Base-by-base conservation (phyloP, 768 basidiomycete species). In the Kwoniella botswanensis region DNA sequence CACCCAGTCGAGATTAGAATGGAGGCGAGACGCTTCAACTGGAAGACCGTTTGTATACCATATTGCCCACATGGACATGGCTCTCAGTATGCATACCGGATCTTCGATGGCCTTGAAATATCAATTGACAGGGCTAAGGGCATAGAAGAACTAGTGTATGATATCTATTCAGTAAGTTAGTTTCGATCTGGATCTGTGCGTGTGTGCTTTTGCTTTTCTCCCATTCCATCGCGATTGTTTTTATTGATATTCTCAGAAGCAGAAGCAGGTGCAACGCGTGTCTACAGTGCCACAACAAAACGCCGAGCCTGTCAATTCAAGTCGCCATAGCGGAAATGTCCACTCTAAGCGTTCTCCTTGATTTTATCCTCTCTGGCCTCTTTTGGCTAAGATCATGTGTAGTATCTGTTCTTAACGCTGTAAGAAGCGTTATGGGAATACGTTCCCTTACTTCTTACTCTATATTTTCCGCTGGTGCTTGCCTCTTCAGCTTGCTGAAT, bases 321-420 rank as follows among this genome's bases (percentile, higher is more conserved):
- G 59, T 61, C 59, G 59, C 59, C 42, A 61, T 17, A 18, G 35
- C 35, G 11, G 59, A 42, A 18, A 10, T 26, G 21, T 43, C 12
- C 41, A n/a, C 3, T 9, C 22, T n/a, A n/a, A 26, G 4, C 29
- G 42, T 11, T 4, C 2, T 9, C 12, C 10, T 5, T 17, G n/a
- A 12, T 64, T 66, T 35, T 67, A 80, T 80, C 79, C 79, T 80
- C 79, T 80, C 79, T 80, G 79, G 76, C 79, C 79, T 80, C 79
- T 80, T 77, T 80, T 80, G 79, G 79, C 79, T 80, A 80, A 80
- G 79, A 80, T 80, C 79, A 78, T 80, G 79, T 80, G 79, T 80
- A 80, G 76, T 80, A 80, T 80, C 79, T 78, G 79, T 80, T 78
- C 76, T 80, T 80, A 73, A 75, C 41, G 65, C 75, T 76, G 74